Evolutionary conservation across 495 filamentous ascomycete genomes (phyloP).

Genomic region (Barbatosphaeria neglecta): DNA sequence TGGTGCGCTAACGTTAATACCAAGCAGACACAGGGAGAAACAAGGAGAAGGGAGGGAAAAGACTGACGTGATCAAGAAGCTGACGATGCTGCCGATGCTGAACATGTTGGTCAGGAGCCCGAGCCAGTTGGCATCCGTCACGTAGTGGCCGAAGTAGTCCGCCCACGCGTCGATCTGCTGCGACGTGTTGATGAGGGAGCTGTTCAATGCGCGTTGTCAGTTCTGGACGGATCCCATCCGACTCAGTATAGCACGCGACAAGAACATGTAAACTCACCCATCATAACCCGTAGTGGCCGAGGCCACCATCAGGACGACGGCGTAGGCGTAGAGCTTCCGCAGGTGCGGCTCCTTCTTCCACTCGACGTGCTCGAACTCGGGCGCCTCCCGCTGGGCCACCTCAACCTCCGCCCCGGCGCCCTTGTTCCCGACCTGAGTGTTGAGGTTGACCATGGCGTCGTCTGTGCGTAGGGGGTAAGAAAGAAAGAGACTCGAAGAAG

Average conservation of each 20-base stretch:
- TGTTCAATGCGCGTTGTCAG: neutral
- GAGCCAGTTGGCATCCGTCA: conserved; percentile 31
- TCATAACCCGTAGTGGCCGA: conserved; percentile 60
- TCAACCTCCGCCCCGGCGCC: conserved; percentile 17
- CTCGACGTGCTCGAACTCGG: conserved; percentile 45
- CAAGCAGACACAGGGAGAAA: too few relatives aligned
- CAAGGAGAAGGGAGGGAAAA: neutral
- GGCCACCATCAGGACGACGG: conserved; percentile 45
- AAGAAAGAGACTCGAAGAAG: neutral
- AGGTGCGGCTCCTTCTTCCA: conserved; percentile 50
- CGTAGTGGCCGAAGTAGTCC: conserved; percentile 34
- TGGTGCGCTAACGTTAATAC: neutral
- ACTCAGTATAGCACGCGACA: too few relatives aligned
- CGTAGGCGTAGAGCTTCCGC: conserved; percentile 45
- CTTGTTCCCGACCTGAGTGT: conserved; percentile 1
- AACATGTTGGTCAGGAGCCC: conserved; percentile 60
- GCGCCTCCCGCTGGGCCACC: conserved; percentile 34
- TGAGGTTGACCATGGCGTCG: neutral
- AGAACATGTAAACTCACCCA: conserved; percentile 17
- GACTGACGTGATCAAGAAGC: conserved; percentile 45
- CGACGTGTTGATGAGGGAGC: conserved; percentile 47
- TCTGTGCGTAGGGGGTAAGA: neutral
- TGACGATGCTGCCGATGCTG: conserved; percentile 53
- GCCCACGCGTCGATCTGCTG: conserved; percentile 45
- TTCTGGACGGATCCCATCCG: too few relatives aligned